Evolutionary conservation across 2,329 filamentous ascomycete species (phyloP).

Genomic region (Aspergillus sp.): DNA sequence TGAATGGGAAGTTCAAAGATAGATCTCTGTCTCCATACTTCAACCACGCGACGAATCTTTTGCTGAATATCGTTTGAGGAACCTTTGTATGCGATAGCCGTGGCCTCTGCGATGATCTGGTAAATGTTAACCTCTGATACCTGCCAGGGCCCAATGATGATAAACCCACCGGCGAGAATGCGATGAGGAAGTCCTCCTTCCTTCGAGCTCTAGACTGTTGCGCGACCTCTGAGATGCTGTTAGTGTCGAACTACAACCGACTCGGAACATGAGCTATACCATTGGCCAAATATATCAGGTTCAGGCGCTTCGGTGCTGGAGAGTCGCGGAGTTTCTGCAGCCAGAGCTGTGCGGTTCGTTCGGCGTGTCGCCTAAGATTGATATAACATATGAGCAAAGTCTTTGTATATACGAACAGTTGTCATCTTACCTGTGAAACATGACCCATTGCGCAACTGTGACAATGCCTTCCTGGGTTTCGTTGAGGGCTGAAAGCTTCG

Average conservation of each 20-base stretch:
- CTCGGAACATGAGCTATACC: constrained; percentile 56
- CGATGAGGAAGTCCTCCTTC: constrained; percentile 88
- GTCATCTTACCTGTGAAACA: constrained; percentile 83
- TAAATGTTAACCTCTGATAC: constrained; percentile 24
- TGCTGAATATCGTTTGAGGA: constrained; percentile 81
- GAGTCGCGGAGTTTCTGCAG: constrained; percentile 86
- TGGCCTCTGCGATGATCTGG: constrained; percentile 83
- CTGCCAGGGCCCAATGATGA: not conserved
- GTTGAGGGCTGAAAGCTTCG: constrained; percentile 91
- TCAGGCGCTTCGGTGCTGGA: constrained; percentile 79
- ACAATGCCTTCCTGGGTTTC: constrained; percentile 98
- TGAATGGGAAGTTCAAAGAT: constrained; percentile 85
- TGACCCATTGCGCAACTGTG: constrained; percentile 97
- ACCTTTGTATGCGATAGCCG: constrained; percentile 85
- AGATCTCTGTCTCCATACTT: constrained; percentile 85
- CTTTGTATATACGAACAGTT: constrained; percentile 17
- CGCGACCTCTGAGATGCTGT: constrained; percentile 70
- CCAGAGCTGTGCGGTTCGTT: constrained; percentile 90
- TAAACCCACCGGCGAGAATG: constrained; percentile 72
- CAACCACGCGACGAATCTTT: constrained; percentile 84
- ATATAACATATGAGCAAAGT: constrained; percentile 20
- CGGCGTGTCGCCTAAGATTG: constrained; percentile 75
- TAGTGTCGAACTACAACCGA: constrained; percentile 17
- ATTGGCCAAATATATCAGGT: constrained; percentile 92
- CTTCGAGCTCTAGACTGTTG: constrained; percentile 93